Base-by-base conservation (phyloP, 176 grass and related monocot genomes). In the Eleusine indica region DNA sequence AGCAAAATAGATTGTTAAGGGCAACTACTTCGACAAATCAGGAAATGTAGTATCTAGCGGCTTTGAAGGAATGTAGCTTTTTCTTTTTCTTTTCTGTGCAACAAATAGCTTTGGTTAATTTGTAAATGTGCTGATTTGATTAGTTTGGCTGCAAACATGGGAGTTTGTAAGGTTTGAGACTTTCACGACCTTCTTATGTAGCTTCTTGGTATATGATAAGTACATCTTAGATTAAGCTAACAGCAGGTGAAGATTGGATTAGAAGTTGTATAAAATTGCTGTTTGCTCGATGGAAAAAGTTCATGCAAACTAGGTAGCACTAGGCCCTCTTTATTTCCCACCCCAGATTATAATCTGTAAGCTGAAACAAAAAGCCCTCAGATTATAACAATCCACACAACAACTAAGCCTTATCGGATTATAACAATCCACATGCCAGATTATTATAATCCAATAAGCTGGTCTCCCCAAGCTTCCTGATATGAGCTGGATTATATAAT, bases 171-270 rank as follows among this genome's bases (percentile, higher is more conserved):
- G 57, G 74, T 46, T 58, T 58, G 54, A 58, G 48, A 21, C 41
- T 42, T 68, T 19, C 44, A 79, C 16, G 13, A 18, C 40, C 21
- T 84, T 75, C 21, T 75, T 69, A 84, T 76, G 41, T 76, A 75
- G 47, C 80, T 44, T 77, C 10, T 82, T 53, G 71, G 18, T 49
- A 47, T 64, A 64, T 70, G 71, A 39, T 71, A 79, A 47, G 70
- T 49, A 40, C 53, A 62, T 69, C 40, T 8, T 65, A 81, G 3
- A 89, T 77, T 29, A 85, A 80, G 47, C 70, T 38, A 64, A 43
- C 16, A 18, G 1, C 13, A 35, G 70, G 4, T 40, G 62, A 84
- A 69, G 43, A 65, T 75, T 46, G 17, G 43, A 44, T 57, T 73
- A 57, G 21, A 71, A 41, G 9, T 70, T 32, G 54, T 29, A 54